Evolutionary conservation across 768 basidiomycete species (phyloP), one percentile per base, ranked within the genome.

Genomic region (Austroboletus eburneus): DNA sequence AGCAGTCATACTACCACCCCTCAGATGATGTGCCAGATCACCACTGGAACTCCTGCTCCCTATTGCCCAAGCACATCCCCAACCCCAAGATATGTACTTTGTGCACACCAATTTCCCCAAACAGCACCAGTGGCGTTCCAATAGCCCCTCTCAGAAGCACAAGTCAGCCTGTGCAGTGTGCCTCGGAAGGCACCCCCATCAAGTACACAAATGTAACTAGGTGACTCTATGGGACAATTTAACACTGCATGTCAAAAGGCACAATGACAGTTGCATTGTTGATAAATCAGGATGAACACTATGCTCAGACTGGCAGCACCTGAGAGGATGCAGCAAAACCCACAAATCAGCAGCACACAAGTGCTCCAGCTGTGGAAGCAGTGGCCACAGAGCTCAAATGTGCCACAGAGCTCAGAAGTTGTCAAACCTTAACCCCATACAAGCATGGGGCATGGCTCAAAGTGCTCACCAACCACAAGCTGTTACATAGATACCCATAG

Each of bases 281-380:
- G n/a, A 49, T 6, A 1, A 12, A 0, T 3, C 9, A 0, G 45
- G 42, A 0, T 3, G 12, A 0, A 16, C 8, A 9, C 14, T 35
- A 10, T 50, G 44, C 20, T 38, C 2, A 1, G 41, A 50, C 37
- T 48, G 42, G 42, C 45, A 48, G 3, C 39, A 32, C 10, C 42
- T 46, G 0, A 17, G 25, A 0, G 14, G 50, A 0, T 51, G 50
- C 22, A 1, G 0, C 3, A 22, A 35, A 1, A 0, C 50, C 0
- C 51, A 52, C 14, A 12, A 27, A 1, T 3, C 17, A 0, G 42
- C 27, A 10, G n/a, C 9, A 1, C 47, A 52, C 4, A 9, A 4
- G 0, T 47, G 46, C 36, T 42, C 43, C 0, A 21, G 46, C 1
- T 47, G 46, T 16, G 34, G 46, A 2, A 42, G 37, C 2, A 2